Conservation (phyloP, 2,329 filamentous ascomycete species). For the Fusarium sp. region DNA sequence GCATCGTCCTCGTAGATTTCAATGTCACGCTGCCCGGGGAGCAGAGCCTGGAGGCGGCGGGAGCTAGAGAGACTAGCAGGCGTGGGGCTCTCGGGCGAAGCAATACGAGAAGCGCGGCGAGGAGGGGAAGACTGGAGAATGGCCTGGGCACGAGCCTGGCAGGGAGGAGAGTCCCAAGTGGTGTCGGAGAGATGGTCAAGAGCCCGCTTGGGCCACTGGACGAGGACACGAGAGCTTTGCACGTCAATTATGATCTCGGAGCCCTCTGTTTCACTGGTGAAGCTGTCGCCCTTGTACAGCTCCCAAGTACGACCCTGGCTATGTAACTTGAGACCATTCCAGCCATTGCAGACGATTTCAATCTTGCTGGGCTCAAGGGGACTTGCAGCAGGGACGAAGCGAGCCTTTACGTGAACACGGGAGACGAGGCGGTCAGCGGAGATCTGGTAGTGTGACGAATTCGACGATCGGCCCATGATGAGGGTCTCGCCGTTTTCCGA, state of each 20-base stretch:
- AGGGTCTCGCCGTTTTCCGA: slow-evolving; percentile 82
- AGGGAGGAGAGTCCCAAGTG: slow-evolving; percentile 74
- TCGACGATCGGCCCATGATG: slow-evolving; percentile 91
- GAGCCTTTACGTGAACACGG: slow-evolving; percentile 89
- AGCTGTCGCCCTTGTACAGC: slow-evolving; percentile 85
- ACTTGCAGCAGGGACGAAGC: slow-evolving; percentile 76
- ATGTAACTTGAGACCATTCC: slow-evolving; percentile 95
- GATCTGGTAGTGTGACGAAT: slow-evolving; percentile 94
- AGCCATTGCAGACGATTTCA: slow-evolving; percentile 90
- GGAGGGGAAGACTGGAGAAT: slow-evolving; percentile 70
- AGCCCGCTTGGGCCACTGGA: slow-evolving; percentile 81
- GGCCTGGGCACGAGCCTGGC: slow-evolving; percentile 44
- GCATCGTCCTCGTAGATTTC: slow-evolving; percentile 84
- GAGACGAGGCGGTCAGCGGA: slow-evolving; percentile 93
- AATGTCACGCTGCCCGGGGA: slow-evolving; percentile 58
- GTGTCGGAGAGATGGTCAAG: slow-evolving; percentile 68
- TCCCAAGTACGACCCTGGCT: slow-evolving; percentile 90
- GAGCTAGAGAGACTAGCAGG: slow-evolving; percentile 55
- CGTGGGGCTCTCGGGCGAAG: slow-evolving; percentile 78
- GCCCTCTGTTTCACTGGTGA: slow-evolving; percentile 87
- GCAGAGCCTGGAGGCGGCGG: slow-evolving; percentile 56
- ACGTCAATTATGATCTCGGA: slow-evolving; percentile 96
- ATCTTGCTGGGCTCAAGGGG: slow-evolving; percentile 79
- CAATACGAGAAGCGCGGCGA: slow-evolving; percentile 65
- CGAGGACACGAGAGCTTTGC: slow-evolving; percentile 87